Base-by-base conservation (phyloP, 106 monocot genomes). In the Cymbidium sinense region DNA sequence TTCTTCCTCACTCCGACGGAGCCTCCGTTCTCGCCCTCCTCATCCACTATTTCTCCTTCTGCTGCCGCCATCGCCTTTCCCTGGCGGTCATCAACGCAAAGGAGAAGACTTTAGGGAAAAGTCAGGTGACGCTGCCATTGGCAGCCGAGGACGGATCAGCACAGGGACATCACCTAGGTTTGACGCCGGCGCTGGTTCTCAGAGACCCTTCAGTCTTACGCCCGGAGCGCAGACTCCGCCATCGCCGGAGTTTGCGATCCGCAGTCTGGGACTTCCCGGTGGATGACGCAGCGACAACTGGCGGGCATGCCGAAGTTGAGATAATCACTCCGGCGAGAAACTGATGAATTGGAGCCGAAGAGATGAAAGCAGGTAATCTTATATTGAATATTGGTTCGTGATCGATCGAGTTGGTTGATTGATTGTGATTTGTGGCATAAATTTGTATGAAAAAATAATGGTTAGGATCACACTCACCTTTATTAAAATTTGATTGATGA, bases 1-100 rank as follows among this genome's bases (percentile, higher is more conserved):
- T n/a, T 88, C 61, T 88, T 88, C 76, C 65, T 88, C 43, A 83
- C 27, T 85, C 88, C 5, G 88, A 85, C 4, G 36, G 15, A 11
- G 65, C 80, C 33, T 88, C 85, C 7, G 6, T 13, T 5, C 28
- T 50, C 2, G 77, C 80, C 27, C 64, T 88, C 75, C 6, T 78
- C 37, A 1, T 76, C 19, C 83, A 80, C 71, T 20, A 77, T 0
- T 9, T 80, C 54, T 58, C 34, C 31, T 88, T 88, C 79, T 29
- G 73, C 35, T 77, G 29, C 70, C 20, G 75, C n/a, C 31, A 88
- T 8, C 30, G 52, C 34, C 35, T 36, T 11, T 64, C 17, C 2
- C 29, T 82, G 11, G 67, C 50, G 11, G 43, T 19, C 21, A 30
- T 75, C 9, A 21, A 8, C 44, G 67, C 81, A 1, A 15, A 7